Base-by-base conservation (phyloP, 2,329 filamentous ascomycete species). In the Pseudonectria foliicola region DNA sequence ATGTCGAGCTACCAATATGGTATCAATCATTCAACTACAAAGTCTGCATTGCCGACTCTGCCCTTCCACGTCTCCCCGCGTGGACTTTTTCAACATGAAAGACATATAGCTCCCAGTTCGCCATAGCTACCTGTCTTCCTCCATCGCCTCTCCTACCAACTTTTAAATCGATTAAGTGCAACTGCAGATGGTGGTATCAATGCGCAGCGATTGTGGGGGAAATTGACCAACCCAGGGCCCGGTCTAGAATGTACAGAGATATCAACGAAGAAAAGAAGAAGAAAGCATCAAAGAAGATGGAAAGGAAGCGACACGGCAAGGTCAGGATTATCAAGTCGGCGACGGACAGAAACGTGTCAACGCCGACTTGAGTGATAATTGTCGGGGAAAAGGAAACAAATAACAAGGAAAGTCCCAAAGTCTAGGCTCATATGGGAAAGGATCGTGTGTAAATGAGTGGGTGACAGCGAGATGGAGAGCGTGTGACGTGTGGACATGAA, bases 161-260 rank as follows among this genome's bases (percentile, higher is more conserved):
- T 42, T 36, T 44, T 36, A 42, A 52, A 40, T 43, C 40, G 49
- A 59, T 56, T 57, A 59, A 39, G 48, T 54, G 38, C 43, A 44
- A 47, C 49, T 50, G 44, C 43, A 57, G 42, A 54, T 57, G 50
- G 40, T 55, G 50, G 44, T 50, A 52, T 57, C 52, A 48, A 49
- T 48, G 52, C 43, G 40, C 48, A 44, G 43, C 36, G 29, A 43
- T 42, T 39, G 28, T 25, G 35, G 40, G 39, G 43, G 45, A 47
- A 45, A 54, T 43, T 37, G 49, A 48, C 54, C 54, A 46, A 43
- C 49, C 53, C 50, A 43, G 49, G 51, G 51, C 49, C 51, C 37
- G 38, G 44, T 57, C 56, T 59, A 57, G 48, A 54, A 60, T 59
- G 49, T 57, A 60, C 52, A 56, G 18, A 21, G 18, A 21, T 21